Conservation (phyloP, 768 basidiomycete species). For the Mycena floridula region DNA sequence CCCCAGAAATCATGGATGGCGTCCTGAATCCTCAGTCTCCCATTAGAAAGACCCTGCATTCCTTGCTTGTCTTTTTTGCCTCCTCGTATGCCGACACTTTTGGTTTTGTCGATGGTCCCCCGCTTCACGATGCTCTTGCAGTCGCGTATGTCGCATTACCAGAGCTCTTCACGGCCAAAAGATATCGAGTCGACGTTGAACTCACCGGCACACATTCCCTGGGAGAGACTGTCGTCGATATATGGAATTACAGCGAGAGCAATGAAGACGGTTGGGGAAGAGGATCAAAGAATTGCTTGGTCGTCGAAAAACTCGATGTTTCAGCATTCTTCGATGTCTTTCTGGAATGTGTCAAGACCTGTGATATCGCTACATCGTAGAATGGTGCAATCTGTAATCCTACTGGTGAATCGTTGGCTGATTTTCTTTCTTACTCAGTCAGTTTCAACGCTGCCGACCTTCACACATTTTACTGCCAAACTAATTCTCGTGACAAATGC, state of each 20-base stretch:
- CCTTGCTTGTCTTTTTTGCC: conserved; percentile 70
- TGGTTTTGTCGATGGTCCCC: conserved; percentile 81
- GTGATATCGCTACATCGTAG: too few species aligned
- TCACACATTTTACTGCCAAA: too few species aligned
- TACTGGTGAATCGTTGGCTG: too few species aligned
- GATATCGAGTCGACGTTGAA: conserved; percentile 85
- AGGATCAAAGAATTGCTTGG: conserved; percentile 69
- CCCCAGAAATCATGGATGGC: conserved; percentile 27
- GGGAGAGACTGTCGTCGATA: conserved; percentile 79
- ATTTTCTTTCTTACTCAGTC: too few species aligned
- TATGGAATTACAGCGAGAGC: conserved; percentile 56
- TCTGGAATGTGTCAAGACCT: too few species aligned
- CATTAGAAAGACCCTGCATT: conserved; percentile 70
- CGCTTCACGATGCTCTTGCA: conserved; percentile 82
- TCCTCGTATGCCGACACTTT: conserved; percentile 67
- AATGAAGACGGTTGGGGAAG: conserved; percentile 67
- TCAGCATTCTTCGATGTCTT: too few species aligned
- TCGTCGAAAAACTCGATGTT: conserved; percentile 68
- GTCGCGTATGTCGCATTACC: conserved; percentile 72
- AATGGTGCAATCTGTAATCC: too few species aligned
- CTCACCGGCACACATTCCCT: conserved; percentile 55
- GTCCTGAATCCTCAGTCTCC: conserved; percentile 32
- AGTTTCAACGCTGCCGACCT: too few species aligned
- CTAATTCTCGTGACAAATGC: too few species aligned
- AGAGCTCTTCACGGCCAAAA: conserved; percentile 49